These are phyloP conservation scores for Globisporangium barbulae DNA, from an alignment of 352 stramenopile species.

Conservation along the genomic window DNA sequence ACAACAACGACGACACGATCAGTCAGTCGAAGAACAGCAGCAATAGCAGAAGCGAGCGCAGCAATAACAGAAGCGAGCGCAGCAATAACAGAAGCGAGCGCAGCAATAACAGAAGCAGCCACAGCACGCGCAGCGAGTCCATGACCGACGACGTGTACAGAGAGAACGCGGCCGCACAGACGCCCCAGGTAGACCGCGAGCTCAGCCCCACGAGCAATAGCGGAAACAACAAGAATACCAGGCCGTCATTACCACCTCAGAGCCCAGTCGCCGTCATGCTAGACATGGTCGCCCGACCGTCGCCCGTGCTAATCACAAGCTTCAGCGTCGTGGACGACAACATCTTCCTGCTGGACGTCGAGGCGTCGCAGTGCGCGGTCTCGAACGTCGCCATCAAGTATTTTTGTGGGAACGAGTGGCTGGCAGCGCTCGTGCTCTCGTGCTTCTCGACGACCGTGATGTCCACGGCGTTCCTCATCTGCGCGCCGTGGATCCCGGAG, in stretches of 20 bases:
- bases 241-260: conserved; percentile 15
- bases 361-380: conserved; percentile 28
- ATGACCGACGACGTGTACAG: conserved; percentile 15
- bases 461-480: conserved; percentile 35
- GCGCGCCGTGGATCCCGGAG: conserved; percentile 40
- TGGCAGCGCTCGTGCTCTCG: conserved; percentile 42
- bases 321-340: conserved; percentile 15
- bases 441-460: conserved; percentile 27
- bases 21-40: not conserved
- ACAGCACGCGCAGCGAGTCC: conserved; percentile 33
- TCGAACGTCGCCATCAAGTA: conserved; percentile 31
- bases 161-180: not conserved
- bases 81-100: too few species aligned
- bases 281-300: not conserved
- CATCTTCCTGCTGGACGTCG: conserved; percentile 18
- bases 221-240: conserved; percentile 10
- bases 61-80: not conserved
- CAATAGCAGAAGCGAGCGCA: not conserved
- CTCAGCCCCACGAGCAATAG: conserved; percentile 26
- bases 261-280: conserved; percentile 12
- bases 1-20: not conserved
- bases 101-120: conserved; percentile 8
- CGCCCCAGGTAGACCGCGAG: conserved; percentile 10
- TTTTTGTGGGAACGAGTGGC: conserved; percentile 46
- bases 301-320: not conserved